These are phyloP conservation scores for Albifimbria verrucaria DNA, from an alignment of 2,329 filamentous ascomycete genomes.

Conservation along the genomic window DNA sequence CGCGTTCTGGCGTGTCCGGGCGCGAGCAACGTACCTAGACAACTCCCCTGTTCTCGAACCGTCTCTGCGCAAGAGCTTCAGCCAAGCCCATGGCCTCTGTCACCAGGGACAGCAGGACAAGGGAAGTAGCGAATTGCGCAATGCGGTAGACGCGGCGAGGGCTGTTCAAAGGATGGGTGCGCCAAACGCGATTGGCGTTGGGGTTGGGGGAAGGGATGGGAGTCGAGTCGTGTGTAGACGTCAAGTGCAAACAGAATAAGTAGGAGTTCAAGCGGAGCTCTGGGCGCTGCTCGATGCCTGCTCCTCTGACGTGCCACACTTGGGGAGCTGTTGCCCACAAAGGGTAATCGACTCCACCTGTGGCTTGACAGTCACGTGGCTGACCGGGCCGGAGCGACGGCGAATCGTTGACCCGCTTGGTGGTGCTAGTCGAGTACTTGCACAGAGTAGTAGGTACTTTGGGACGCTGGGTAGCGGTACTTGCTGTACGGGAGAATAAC, in stretches of 20 bases:
- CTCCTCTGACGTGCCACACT: not conserved
- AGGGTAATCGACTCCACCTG: not conserved
- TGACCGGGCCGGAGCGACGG: too few relatives aligned
- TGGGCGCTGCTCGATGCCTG: not conserved
- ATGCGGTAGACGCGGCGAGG: too few relatives aligned
- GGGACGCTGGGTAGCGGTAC: too few relatives aligned
- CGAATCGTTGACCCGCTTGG: too few relatives aligned
- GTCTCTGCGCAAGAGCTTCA: conserved; percentile 20
- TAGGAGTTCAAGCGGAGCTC: not conserved
- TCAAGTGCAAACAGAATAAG: not conserved
- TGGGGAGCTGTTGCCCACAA: not conserved
- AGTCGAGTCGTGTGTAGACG: not conserved
- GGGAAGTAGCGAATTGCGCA: too few relatives aligned
- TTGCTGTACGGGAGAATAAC: too few relatives aligned
- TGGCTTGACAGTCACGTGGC: not conserved
- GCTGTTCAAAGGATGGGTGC: too few relatives aligned
- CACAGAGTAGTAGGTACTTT: too few relatives aligned
- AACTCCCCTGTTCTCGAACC: conserved; percentile 27
- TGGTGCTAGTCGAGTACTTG: too few relatives aligned
- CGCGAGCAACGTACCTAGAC: conserved; percentile 23
- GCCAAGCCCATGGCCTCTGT: conserved; percentile 33
- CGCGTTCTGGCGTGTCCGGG: too few relatives aligned
- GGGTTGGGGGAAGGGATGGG: not conserved
- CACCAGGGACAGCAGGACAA: conserved; percentile 4
- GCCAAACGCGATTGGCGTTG: not conserved